Evolutionary conservation across 768 basidiomycete genomes (phyloP).

Genomic region (Trametes sanguinea): DNA sequence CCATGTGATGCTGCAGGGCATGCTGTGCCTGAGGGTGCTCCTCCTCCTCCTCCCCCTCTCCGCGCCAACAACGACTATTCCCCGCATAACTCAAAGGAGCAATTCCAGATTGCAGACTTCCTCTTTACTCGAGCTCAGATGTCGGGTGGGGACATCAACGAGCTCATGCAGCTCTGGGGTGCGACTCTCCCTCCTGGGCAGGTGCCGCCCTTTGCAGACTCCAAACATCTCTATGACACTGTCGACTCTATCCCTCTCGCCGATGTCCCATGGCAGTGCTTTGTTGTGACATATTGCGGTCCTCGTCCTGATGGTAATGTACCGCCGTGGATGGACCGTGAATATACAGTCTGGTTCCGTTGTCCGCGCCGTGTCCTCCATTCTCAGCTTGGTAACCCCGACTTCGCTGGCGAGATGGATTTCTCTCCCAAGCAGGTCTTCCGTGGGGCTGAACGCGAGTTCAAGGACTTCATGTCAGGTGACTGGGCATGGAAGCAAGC

Average conservation of each 20-base stretch:
- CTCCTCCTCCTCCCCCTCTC: too few species aligned
- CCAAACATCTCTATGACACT: conserved; percentile 25
- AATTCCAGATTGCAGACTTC: conserved; percentile 23
- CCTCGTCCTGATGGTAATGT: background rate
- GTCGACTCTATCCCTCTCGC: conserved; percentile 20
- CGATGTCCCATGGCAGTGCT: background rate
- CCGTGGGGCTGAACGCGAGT: conserved; percentile 14
- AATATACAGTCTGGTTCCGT: conserved; percentile 32
- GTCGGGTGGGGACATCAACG: conserved; percentile 11
- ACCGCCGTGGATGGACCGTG: conserved; percentile 26
- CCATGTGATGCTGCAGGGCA: too few species aligned
- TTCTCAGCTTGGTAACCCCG: conserved; percentile 26
- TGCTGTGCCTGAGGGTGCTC: too few species aligned
- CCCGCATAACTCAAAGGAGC: conserved; percentile 12
- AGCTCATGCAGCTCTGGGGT: conserved; percentile 17
- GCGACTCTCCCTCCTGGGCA: background rate
- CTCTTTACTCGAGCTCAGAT: conserved; percentile 9
- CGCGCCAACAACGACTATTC: conserved; percentile 18
- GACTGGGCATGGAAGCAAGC: conserved; percentile 14
- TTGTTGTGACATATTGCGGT: background rate
- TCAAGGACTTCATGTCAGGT: conserved; percentile 21
- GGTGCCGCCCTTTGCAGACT: background rate
- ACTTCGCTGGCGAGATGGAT: conserved; percentile 28
- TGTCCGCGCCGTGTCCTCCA: conserved; percentile 27
- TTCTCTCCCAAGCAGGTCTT: conserved; percentile 22